Base-by-base conservation (phyloP, 1,284 basidiomycete species). In the Ceraceosorus bombacis region DNA sequence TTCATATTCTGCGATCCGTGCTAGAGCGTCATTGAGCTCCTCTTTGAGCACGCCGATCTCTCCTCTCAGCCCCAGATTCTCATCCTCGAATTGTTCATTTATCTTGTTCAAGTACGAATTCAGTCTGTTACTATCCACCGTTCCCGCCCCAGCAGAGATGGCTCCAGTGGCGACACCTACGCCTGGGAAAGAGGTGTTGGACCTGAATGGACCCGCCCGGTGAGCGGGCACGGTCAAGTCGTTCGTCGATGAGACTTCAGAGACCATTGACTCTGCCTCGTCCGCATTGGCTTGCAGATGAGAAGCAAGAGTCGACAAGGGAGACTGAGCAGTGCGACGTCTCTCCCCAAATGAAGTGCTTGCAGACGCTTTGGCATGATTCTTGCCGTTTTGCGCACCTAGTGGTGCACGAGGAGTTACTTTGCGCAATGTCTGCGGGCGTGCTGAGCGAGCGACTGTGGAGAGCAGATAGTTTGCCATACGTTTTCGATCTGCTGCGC, bases 161-260 rank as follows among this genome's bases (percentile, higher is more conserved):
- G 15, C 52, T 9, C 37, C 49, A 9, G 49, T 27, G 15, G 12
- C 17, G 39, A 52, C 48, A 53, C 58, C 58, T 7, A 59, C 15
- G n/a, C 58, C 58, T n/a, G 59, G 59, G 49, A 59, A 50, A 12
- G 54, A 57, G 1, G 55, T 57, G 41, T 61, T 61, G 13, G 55
- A 27, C 46, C 59, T 36, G 37, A 53, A 27, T 27, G 27, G 27
- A 27, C 27, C 27, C 27, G 27, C 39, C 5, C 54, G 46, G 12
- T 41, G 37, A 49, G 51, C 49, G 1, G 57, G 46, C 7, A 37
- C 13, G 4, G 49, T 51, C 17, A 61, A 41, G 41, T 61, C 59
- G 13, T 41, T 7, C 5, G 56, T 58, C 5, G 59, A 61, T 10
- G 59, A 61, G 41, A 41, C 15, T 15, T 46, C 54, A 17, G 39